A percentile compares a stretch with the other conserved stretches of the same genome.
Conservation (phyloP, 73 alveolate genomes). For the Tetrahymena elliotti region DNA sequence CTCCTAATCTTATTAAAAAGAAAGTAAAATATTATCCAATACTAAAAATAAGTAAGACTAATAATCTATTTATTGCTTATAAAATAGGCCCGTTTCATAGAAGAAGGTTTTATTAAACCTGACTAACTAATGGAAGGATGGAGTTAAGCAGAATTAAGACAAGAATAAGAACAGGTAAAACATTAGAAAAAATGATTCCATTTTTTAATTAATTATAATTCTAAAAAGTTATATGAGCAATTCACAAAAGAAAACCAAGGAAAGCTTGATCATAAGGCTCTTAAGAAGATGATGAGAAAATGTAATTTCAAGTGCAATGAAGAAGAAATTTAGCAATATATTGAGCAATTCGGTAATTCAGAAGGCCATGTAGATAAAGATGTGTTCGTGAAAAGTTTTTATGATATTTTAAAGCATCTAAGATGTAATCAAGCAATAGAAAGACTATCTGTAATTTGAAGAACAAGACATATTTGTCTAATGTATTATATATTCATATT, state of each 20-base stretch:
- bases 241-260: neutral
- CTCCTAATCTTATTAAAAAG: constrained; percentile 6
- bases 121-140: neutral
- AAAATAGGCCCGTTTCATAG: neutral
- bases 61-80: too few relatives aligned
- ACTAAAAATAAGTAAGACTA: neutral
- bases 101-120: neutral
- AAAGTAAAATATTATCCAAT: neutral
- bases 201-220: neutral
- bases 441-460: neutral
- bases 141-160: neutral
- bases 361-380: neutral
- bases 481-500: neutral
- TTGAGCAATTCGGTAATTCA: neutral
- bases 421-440: neutral
- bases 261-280: neutral
- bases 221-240: neutral
- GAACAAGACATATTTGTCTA: too few relatives aligned
- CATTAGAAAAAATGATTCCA: neutral
- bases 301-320: neutral
- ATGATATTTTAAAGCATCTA: neutral
- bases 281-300: neutral
- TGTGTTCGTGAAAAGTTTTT: neutral
- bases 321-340: neutral
- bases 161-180: neutral